Percentiles rank a stretch among this genome's conserved stretches.
Conservation (phyloP, 2,329 filamentous ascomycete genomes). For the Bertia moriformis region DNA sequence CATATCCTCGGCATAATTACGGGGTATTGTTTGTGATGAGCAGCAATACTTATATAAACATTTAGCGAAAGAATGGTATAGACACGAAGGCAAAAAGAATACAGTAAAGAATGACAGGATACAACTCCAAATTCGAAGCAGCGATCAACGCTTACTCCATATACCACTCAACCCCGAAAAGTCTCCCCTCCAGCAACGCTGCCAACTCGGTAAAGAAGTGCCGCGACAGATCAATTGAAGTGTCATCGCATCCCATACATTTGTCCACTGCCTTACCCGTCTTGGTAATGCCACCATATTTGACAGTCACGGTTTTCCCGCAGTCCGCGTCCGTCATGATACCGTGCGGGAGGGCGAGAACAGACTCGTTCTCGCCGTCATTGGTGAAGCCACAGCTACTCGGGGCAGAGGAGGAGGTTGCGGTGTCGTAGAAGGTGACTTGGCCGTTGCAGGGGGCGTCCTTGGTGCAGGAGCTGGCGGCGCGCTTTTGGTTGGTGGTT, state of each 20-base stretch:
- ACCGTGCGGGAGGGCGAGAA: neutral
- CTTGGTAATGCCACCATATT: neutral
- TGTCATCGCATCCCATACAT: neutral
- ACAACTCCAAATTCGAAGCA: neutral
- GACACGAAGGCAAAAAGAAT: too few species aligned
- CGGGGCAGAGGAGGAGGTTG: neutral
- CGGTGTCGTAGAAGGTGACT: neutral
- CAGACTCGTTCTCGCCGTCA: neutral
- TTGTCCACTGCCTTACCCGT: neutral
- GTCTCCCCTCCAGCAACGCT: neutral
- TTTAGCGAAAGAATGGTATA: too few species aligned
- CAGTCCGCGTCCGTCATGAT: neutral
- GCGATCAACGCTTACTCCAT: neutral
- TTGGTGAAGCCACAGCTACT: neutral
- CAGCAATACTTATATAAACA: too few species aligned
- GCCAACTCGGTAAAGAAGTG: neutral
- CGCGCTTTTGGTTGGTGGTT: neutral
- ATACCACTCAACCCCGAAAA: neutral
- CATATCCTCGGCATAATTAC: too few species aligned
- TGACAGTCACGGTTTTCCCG: neutral
- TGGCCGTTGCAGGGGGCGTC: neutral
- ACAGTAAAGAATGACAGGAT: too few species aligned
- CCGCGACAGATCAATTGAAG: neutral
- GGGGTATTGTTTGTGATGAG: too few species aligned
- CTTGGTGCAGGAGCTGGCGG: neutral